Percentiles rank a stretch among this genome's conserved stretches.
Conservation (phyloP, 306 rosid genomes). For the Trifolium dubium region DNA sequence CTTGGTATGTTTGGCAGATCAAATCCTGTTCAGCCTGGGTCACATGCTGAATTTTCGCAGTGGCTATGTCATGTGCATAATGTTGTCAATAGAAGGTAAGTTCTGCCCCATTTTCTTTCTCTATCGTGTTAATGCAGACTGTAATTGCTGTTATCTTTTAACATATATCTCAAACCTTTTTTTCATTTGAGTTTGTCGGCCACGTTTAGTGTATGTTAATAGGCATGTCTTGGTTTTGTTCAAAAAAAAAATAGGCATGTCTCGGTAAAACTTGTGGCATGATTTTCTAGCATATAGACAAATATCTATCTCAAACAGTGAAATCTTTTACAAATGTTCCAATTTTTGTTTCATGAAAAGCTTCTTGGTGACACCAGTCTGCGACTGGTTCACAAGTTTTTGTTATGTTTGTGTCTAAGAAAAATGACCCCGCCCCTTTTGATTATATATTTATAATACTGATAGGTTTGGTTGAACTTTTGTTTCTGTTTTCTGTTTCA, state of each 20-base stretch:
- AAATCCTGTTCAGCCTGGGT: constrained; percentile 85
- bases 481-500: background rate
- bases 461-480: background rate
- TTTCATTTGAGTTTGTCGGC: background rate
- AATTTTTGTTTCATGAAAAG: background rate
- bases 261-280: background rate
- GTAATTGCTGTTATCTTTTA: constrained; percentile 8
- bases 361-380: background rate
- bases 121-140: background rate
- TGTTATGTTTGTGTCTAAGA: background rate
- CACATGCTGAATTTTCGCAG: constrained; percentile 75
- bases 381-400: background rate
- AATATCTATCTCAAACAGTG: background rate
- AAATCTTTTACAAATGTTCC: background rate
- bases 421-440: background rate
- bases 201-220: background rate
- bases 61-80: constrained; percentile 90
- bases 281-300: background rate
- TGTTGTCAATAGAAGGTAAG: constrained; percentile 82
- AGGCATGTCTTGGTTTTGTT: background rate
- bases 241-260: constrained; percentile 4
- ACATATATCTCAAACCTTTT: constrained; percentile 16
- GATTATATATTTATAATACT: background rate
- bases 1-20: constrained; percentile 56
- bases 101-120: background rate